Base-by-base conservation (phyloP, 1,139 yeast genomes). In the Pichia sp. region DNA sequence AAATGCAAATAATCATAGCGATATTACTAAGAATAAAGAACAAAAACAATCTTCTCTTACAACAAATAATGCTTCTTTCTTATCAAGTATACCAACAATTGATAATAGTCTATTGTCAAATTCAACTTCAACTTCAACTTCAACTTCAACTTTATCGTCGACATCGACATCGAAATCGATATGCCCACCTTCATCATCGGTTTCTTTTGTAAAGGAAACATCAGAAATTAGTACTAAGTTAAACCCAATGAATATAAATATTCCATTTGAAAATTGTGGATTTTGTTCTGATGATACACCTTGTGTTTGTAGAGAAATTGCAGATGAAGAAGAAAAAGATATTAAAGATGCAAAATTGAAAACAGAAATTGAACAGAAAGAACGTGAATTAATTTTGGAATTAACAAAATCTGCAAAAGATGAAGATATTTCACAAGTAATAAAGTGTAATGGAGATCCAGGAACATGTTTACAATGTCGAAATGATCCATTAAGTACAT, bases 231-330 rank as follows among this genome's bases (percentile, higher is more conserved):
- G n/a, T n/a, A n/a, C n/a, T n/a, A n/a, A n/a, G n/a, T n/a, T n/a
- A n/a, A n/a, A n/a, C n/a, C n/a, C n/a, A n/a, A n/a, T n/a, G n/a
- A n/a, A n/a, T n/a, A n/a, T n/a, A n/a, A n/a, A n/a, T n/a, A n/a
- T 49, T 22, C 82, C 85, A 4, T 76, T 80, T 46, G 95, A 86
- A 52, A 77, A 81, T 50, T 90, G 97, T 65, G 97, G 97, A 1
- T 90, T 90, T 64, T 90, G 97, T 60, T 79, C 95, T 1, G 95
- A 85, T 55, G 95, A 83, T 52, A 82, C 95, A 0, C 94, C 95
- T 5, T 90, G 97, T 65, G 86, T 89, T 3, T 90, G 97, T 63
- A 78, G 92, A 30, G 96, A 83, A 58, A 85, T 90, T 8, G 89
- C 82, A 1, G 74, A 74, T 29, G 56, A 33, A 49, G 40, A 39